Percentiles rank a stretch among this genome's conserved stretches.
Evolutionary conservation across 768 basidiomycete species (phyloP).

Genomic region (Amanita fuliginea): DNA sequence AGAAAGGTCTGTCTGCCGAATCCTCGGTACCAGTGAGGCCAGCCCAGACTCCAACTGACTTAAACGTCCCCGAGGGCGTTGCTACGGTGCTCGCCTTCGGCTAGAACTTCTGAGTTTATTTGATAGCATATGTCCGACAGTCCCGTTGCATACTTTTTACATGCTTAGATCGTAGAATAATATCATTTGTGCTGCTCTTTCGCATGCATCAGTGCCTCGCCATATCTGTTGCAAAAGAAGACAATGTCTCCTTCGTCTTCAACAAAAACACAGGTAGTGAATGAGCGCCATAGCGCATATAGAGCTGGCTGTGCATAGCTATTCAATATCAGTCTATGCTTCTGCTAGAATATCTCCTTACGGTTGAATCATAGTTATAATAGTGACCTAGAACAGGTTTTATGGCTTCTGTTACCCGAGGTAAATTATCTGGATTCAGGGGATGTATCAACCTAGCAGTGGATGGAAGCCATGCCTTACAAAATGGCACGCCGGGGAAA

Average conservation of each 20-base stretch:
- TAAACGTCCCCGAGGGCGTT: background rate
- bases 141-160: too few species aligned
- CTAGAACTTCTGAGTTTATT: background rate
- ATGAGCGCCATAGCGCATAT: slow-evolving; percentile 44
- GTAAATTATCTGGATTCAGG: slow-evolving; percentile 32
- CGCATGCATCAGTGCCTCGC: slow-evolving; percentile 21
- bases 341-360: slow-evolving; percentile 13
- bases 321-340: background rate
- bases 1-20: slow-evolving; percentile 9
- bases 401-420: slow-evolving; percentile 32
- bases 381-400: slow-evolving; percentile 39
- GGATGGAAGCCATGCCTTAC: slow-evolving; percentile 22
- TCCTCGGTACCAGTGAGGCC: background rate
- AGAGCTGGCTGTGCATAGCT: slow-evolving; percentile 20
- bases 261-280: slow-evolving; percentile 48
- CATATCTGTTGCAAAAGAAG: slow-evolving; percentile 43
- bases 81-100: background rate
- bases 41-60: background rate
- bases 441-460: background rate
- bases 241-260: slow-evolving; percentile 44
- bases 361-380: slow-evolving; percentile 51
- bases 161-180: background rate
- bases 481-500: slow-evolving; percentile 49
- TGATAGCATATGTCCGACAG: slow-evolving; percentile 5
- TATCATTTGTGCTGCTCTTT: background rate